Evolutionary conservation across 257 asterid genomes (phyloP).

Genomic region (Vinca minor): DNA sequence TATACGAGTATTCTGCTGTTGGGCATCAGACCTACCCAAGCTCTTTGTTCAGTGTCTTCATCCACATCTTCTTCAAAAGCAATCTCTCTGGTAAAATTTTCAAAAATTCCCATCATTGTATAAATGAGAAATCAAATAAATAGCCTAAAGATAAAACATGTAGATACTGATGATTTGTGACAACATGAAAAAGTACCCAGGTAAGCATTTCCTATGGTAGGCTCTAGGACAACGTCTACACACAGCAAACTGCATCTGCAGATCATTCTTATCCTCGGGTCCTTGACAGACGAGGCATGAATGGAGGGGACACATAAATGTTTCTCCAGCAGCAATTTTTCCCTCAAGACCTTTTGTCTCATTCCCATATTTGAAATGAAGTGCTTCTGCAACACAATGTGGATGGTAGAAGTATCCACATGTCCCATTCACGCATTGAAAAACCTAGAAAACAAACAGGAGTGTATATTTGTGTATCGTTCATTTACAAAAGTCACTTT

Average conservation of each 20-base stretch:
- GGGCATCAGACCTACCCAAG: slow-evolving; percentile 73
- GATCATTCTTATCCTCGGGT: slow-evolving; percentile 35
- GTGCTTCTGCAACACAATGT: slow-evolving; percentile 63
- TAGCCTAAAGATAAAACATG: neutral
- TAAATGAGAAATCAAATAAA: neutral
- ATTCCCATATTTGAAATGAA: slow-evolving; percentile 39
- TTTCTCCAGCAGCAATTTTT: slow-evolving; percentile 63
- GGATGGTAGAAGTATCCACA: slow-evolving; percentile 94
- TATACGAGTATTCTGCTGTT: slow-evolving; percentile 66
- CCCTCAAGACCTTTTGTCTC: slow-evolving; percentile 39
- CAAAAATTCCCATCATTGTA: slow-evolving; percentile 1
- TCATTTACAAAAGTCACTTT: neutral
- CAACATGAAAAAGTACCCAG: slow-evolving; percentile 43
- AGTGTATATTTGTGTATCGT: neutral
- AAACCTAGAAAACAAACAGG: slow-evolving; percentile 49
- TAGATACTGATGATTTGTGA: neutral
- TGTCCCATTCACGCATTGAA: slow-evolving; percentile 76
- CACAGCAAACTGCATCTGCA: slow-evolving; percentile 74
- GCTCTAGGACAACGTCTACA: slow-evolving; percentile 97
- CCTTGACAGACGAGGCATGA: slow-evolving; percentile 59
- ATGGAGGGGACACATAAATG: slow-evolving; percentile 80
- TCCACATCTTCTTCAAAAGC: slow-evolving; percentile 37
- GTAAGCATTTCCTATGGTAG: slow-evolving; percentile 84
- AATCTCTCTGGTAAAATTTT: slow-evolving; percentile 42
- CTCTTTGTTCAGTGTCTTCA: slow-evolving; percentile 45